Evolutionary conservation across 768 basidiomycete genomes (phyloP).

Genomic region (Lactarius hengduanensis): DNA sequence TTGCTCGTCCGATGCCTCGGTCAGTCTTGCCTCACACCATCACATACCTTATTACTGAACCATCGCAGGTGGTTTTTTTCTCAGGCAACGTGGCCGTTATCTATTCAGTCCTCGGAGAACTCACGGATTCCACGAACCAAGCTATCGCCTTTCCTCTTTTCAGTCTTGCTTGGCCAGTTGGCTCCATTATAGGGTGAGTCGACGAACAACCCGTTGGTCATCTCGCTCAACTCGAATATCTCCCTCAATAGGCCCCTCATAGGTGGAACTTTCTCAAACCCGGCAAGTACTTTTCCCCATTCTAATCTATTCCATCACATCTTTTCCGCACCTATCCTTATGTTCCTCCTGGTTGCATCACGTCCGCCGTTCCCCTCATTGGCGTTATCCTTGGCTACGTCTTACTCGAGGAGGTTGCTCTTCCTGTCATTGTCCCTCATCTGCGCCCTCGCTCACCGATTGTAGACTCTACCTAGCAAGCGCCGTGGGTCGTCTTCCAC

Average conservation of each 20-base stretch:
- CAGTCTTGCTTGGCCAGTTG: constrained; percentile 60
- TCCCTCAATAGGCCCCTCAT: constrained; percentile 46
- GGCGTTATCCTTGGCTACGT: constrained; percentile 46
- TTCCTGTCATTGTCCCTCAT: background rate
- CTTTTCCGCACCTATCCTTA: constrained; percentile 56
- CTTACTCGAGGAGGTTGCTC: constrained; percentile 54
- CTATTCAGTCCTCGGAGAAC: constrained; percentile 60
- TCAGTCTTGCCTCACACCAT: constrained; percentile 32
- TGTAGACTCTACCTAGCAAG: constrained; percentile 51
- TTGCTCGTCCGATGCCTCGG: constrained; percentile 54
- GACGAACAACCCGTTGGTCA: background rate
- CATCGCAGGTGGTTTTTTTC: constrained; percentile 52
- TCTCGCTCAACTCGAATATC: background rate
- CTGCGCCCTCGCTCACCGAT: background rate
- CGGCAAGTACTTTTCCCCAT: constrained; percentile 48
- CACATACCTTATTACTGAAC: background rate
- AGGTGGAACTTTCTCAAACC: constrained; percentile 60
- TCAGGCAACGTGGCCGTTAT: constrained; percentile 67
- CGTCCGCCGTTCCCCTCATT: constrained; percentile 43
- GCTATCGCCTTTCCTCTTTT: constrained; percentile 59
- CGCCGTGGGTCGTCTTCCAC: constrained; percentile 31
- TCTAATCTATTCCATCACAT: constrained; percentile 41
- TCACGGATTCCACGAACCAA: constrained; percentile 64
- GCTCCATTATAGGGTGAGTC: constrained; percentile 53
- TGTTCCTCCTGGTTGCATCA: constrained; percentile 57